Evolutionary conservation across 2,329 filamentous ascomycete genomes (phyloP).

Genomic region (Rhynchosporium secalis): DNA sequence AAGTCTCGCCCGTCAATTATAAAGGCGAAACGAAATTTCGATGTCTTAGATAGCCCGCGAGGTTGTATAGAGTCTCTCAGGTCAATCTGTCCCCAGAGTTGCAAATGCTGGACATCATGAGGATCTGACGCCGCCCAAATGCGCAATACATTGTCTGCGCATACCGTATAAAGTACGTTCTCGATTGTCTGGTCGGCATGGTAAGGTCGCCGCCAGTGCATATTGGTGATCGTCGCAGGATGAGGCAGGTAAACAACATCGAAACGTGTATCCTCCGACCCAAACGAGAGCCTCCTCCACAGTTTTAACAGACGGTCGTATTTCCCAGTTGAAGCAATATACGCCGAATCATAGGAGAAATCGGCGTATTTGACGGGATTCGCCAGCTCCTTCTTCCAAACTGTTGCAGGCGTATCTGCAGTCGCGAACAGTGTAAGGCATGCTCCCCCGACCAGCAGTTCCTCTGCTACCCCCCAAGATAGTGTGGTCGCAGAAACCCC

Average conservation of each 20-base stretch:
- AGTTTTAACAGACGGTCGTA: slow-evolving; percentile 87
- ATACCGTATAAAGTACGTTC: slow-evolving; percentile 88
- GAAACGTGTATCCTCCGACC: slow-evolving; percentile 79
- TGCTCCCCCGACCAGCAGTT: slow-evolving; percentile 76
- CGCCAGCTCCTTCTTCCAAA: slow-evolving; percentile 76
- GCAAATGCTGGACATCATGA: slow-evolving; percentile 68
- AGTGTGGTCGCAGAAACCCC: slow-evolving; percentile 54
- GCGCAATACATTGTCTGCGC: slow-evolving; percentile 74
- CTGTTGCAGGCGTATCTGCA: slow-evolving; percentile 50
- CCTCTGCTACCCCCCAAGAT: slow-evolving; percentile 85
- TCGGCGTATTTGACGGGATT: slow-evolving; percentile 71
- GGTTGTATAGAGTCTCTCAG: slow-evolving; percentile 67
- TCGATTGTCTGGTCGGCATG: slow-evolving; percentile 77
- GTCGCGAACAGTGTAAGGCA: slow-evolving; percentile 68
- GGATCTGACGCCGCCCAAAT: slow-evolving; percentile 81
- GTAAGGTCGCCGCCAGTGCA: slow-evolving; percentile 82
- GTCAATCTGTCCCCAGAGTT: slow-evolving; percentile 80
- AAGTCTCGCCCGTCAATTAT: slow-evolving; percentile 83
- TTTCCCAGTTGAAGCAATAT: slow-evolving; percentile 78
- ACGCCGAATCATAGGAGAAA: slow-evolving; percentile 82
- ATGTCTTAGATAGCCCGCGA: slow-evolving; percentile 27
- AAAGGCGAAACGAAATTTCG: slow-evolving; percentile 65
- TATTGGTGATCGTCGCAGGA: slow-evolving; percentile 72
- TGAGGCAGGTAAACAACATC: slow-evolving; percentile 91
- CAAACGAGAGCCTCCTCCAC: slow-evolving; percentile 86